Percentiles rank a stretch among this genome's conserved stretches.
These are phyloP conservation scores for Geotrichum restrictum DNA, from an alignment of 1,139 yeast species.

Conservation along the genomic window DNA sequence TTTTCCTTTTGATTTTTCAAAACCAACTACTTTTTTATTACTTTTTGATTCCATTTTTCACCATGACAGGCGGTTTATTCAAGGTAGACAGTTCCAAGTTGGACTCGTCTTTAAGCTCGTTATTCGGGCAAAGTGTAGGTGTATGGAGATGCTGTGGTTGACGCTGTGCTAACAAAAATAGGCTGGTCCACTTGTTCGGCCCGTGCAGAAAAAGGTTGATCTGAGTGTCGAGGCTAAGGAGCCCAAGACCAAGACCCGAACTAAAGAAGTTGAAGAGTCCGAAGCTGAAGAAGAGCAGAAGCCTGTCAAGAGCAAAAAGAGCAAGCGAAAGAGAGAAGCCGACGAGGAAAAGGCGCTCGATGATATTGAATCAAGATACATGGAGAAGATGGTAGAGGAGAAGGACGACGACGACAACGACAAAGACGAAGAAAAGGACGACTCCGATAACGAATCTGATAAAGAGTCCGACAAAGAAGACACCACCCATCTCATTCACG, in stretches of 20 bases:
- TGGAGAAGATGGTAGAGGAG: constrained; percentile 21
- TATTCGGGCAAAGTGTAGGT: constrained; percentile 29
- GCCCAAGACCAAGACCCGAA: constrained; percentile 26
- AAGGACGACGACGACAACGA: constrained; percentile 22
- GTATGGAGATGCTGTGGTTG: neutral
- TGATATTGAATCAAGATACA: constrained; percentile 15
- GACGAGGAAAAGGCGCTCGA: constrained; percentile 14
- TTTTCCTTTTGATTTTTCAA: neutral
- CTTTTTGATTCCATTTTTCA: too few relatives aligned
- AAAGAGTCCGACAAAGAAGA: constrained; percentile 29
- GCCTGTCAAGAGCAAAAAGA: constrained; percentile 27
- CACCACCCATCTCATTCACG: constrained; percentile 26
- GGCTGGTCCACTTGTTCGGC: constrained; percentile 34
- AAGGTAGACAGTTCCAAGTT: constrained; percentile 19
- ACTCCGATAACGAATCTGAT: constrained; percentile 18
- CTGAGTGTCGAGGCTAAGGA: constrained; percentile 31
- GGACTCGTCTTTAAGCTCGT: constrained; percentile 24
- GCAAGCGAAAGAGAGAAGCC: constrained; percentile 17
- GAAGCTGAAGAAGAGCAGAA: constrained; percentile 22
- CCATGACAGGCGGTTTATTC: constrained; percentile 16
- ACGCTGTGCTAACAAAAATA: constrained; percentile 4
- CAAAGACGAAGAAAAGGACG: constrained; percentile 22
- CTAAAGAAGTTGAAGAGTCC: constrained; percentile 25
- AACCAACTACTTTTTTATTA: neutral
- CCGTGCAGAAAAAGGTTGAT: constrained; percentile 28